These are phyloP conservation scores for Teratosphaeria nubilosa DNA, from an alignment of 2,329 filamentous ascomycete genomes.

Conservation along the genomic window DNA sequence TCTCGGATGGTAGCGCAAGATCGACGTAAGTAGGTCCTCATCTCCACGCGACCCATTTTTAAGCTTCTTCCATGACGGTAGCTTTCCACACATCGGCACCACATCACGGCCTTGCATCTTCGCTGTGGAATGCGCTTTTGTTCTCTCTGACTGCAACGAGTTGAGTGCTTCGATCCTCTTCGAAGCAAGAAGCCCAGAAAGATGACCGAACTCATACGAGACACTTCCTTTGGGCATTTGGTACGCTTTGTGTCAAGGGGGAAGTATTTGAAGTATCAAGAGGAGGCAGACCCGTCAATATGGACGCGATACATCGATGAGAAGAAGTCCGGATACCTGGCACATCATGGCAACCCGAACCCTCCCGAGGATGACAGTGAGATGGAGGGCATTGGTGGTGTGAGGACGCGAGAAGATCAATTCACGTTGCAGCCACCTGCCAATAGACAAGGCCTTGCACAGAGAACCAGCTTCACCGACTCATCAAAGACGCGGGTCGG, in stretches of 20 bases:
- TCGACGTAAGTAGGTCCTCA: not conserved
- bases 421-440: slow-evolving; percentile 3
- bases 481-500: slow-evolving; percentile 16
- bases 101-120: not conserved
- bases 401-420: slow-evolving; percentile 18
- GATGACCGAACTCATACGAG: slow-evolving; percentile 31
- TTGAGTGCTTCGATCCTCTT: not conserved
- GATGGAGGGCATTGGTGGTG: slow-evolving; percentile 14
- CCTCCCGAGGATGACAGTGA: slow-evolving; percentile 25
- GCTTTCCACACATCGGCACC: not conserved
- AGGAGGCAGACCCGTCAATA: slow-evolving; percentile 39
- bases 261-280: slow-evolving; percentile 35
- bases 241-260: slow-evolving; percentile 35
- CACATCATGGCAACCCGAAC: slow-evolving; percentile 34
- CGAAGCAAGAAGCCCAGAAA: not conserved
- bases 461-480: slow-evolving; percentile 5
- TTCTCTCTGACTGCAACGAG: not conserved
- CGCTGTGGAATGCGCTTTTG: not conserved
- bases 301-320: slow-evolving; percentile 41
- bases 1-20: not conserved
- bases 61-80: not conserved
- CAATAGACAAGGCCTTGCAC: not conserved
- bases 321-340: slow-evolving; percentile 41
- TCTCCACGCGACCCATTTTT: not conserved
- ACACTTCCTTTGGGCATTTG: slow-evolving; percentile 38